Evolutionary conservation across 1,139 yeast species (phyloP).

Genomic region (Suhomyces ambrosiae): DNA sequence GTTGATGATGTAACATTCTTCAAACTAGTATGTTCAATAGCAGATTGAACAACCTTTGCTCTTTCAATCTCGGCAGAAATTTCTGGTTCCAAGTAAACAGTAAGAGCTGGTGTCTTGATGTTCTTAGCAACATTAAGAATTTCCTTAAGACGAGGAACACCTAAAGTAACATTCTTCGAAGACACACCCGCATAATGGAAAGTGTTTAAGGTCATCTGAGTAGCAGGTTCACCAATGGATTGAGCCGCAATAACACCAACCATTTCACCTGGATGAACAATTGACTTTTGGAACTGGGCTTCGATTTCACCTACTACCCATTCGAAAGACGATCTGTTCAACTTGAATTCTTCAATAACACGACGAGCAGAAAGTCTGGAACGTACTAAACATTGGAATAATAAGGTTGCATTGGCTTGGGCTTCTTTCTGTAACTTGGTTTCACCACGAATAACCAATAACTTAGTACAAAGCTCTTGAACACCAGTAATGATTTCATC

Average conservation of each 20-base stretch:
- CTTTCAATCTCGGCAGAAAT: constrained; percentile 85
- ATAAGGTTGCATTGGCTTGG: constrained; percentile 85
- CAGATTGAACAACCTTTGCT: constrained; percentile 94
- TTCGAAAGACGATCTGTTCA: constrained; percentile 84
- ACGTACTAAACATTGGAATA: constrained; percentile 89
- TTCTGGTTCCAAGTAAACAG: constrained; percentile 82
- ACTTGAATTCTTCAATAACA: constrained; percentile 85
- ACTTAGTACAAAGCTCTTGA: constrained; percentile 62
- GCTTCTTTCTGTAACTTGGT: constrained; percentile 78
- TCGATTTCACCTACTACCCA: constrained; percentile 97
- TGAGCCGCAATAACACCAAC: constrained; percentile 99
- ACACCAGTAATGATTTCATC: constrained; percentile 79
- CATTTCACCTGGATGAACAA: constrained; percentile 99
- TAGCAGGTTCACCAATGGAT: constrained; percentile 99
- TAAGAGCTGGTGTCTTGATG: constrained; percentile 97
- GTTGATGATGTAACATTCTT: constrained; percentile 96
- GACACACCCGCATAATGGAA: constrained; percentile 99
- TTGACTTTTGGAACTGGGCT: constrained; percentile 86
- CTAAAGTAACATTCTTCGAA: constrained; percentile 96
- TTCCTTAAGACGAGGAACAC: constrained; percentile 99
- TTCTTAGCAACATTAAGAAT: constrained; percentile 97
- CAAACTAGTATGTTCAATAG: constrained; percentile 93
- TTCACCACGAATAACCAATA: constrained; percentile 82
- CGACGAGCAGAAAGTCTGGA: constrained; percentile 91
- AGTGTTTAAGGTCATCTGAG: constrained; percentile 98